Evolutionary conservation across 371 early-diverging fungal species (phyloP), one percentile per base, ranked within the genome.

Genomic region (Syncephalastrum monosporum): DNA sequence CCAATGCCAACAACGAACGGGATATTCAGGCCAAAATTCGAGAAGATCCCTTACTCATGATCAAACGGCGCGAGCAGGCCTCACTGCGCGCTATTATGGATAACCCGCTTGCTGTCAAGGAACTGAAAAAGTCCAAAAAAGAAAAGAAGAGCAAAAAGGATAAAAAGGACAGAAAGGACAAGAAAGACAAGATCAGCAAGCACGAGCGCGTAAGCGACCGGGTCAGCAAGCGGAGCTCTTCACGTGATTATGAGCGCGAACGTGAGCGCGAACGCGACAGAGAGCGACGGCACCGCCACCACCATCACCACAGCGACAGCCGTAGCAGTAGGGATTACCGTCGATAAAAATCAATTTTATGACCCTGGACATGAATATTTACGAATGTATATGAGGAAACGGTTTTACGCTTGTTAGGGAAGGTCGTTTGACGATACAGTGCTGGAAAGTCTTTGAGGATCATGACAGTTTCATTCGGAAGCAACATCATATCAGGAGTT

Each of bases 11-110:
- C 69, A 87, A 79, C 7, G 72, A 82, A 47, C 77, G 90, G 21
- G 97, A 98, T 67, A 81, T 87, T 13, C 85, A 86, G 57, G 72
- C 91, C 50, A 98, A 98, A 64, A 82, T 92, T 42, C 70, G 96
- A 48, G 96, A 96, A 63, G 98, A 98, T 69, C 97, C 98, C 8
- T 67, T 97, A 55, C 67, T 94, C 23, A 84, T 86, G 50, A 96
- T 98, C 59, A 91, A 91, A 64, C 77, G 84, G 50, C 81, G 89
- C 19, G 95, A 98, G 65, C 93, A 93, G 59, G 87, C 81, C 41
- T 84, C 89, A 8, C 63, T 95, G 57, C 84, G 93, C 50, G 79
- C 84, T 2, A 81, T 92, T 64, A 68, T 91, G 56, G 86, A 82
- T 52, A 93, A 93, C 57, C 94, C 93, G 4, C 56, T 88, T 27